These are phyloP conservation scores for Coemansia biformis DNA, from an alignment of 192 early-diverging fungal genomes.

Conservation along the genomic window DNA sequence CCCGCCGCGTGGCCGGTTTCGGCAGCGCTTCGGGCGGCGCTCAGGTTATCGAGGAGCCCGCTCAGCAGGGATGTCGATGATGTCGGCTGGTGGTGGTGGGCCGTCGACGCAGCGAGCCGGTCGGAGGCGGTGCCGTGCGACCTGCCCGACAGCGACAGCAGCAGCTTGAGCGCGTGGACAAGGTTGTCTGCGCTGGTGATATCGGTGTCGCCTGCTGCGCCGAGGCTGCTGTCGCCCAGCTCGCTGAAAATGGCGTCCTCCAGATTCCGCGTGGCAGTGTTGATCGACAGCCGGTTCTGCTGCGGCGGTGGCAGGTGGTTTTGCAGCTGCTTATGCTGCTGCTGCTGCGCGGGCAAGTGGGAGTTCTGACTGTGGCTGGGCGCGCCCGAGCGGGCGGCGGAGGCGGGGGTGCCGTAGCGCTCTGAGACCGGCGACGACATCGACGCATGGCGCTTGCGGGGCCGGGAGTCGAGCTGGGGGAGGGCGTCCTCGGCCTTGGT, in stretches of 20 bases:
- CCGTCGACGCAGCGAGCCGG: background rate
- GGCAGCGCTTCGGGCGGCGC: conserved; percentile 4
- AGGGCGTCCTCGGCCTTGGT: conserved; percentile 3
- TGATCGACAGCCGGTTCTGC: conserved; percentile 7
- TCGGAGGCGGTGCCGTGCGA: conserved; percentile 6
- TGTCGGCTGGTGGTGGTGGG: background rate
- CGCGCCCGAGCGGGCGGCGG: background rate
- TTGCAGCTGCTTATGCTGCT: conserved; percentile 8
- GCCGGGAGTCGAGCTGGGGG: conserved; percentile 5
- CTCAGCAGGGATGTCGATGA: conserved; percentile 10
- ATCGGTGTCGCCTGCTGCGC: background rate
- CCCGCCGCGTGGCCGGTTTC: conserved; percentile 2
- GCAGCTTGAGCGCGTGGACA: conserved; percentile 34
- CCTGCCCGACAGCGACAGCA: conserved; percentile 20
- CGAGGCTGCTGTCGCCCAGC: conserved; percentile 7
- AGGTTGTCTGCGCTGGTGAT: conserved; percentile 30
- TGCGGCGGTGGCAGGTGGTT: conserved; percentile 7
- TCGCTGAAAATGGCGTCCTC: conserved; percentile 17
- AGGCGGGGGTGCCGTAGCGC: conserved; percentile 9
- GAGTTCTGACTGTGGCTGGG: background rate
- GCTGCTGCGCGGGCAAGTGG: background rate
- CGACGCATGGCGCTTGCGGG: conserved; percentile 50
- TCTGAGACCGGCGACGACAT: conserved; percentile 36
- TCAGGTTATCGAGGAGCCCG: conserved; percentile 19
- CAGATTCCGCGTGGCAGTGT: conserved; percentile 13